Conservation (phyloP, 2,329 filamentous ascomycete genomes). For the Calonectria honghensis region DNA sequence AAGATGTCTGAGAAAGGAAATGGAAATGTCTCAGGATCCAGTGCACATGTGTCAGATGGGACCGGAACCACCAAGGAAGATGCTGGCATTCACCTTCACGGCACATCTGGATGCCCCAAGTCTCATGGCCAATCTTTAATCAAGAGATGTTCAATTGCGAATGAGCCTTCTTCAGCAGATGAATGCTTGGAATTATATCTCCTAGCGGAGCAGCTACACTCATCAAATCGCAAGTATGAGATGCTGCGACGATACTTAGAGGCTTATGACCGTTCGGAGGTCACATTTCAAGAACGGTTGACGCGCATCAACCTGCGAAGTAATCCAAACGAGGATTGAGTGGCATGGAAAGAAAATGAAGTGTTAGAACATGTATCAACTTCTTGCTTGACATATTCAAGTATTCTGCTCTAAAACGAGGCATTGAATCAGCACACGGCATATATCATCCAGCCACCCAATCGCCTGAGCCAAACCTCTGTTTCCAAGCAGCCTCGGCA, state of each 20-base stretch:
- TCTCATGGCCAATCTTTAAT: not conserved
- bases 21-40: not conserved
- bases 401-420: not conserved
- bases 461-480: not conserved
- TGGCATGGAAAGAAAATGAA: not conserved
- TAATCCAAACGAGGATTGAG: not conserved
- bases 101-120: not conserved
- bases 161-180: not conserved
- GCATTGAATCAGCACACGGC: not conserved
- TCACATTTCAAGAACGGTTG: not conserved
- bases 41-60: not conserved
- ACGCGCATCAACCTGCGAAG: not conserved
- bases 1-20: not conserved
- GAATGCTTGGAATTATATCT: not conserved
- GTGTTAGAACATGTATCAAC: not conserved
- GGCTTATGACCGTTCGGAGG: not conserved
- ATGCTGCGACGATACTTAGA: not conserved
- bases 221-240: not conserved
- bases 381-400: accelerated
- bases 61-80: not conserved
- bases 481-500: not conserved
- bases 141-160: not conserved
- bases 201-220: not conserved
- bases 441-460: too few relatives aligned
- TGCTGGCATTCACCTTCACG: not conserved